Evolutionary conservation across 208 protist genomes (phyloP).

Genomic region (Trichomonas gallinae): DNA sequence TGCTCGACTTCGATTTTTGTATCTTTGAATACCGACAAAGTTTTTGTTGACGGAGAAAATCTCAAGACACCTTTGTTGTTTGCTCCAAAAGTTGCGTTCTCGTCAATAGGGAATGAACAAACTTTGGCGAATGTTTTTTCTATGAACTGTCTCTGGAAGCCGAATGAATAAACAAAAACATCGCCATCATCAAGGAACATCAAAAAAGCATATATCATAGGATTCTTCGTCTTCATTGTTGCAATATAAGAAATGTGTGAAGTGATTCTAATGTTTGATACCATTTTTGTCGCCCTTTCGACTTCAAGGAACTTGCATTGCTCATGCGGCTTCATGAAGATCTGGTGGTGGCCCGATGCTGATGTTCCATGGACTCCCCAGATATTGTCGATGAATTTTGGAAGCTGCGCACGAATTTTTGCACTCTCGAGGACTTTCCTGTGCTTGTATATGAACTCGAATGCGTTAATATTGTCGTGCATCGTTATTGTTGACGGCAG

Average conservation of each 20-base stretch:
- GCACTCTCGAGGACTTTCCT: background rate
- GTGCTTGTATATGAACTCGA: background rate
- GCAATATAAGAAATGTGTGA: background rate
- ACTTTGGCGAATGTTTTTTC: background rate
- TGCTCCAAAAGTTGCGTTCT: background rate
- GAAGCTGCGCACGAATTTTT: background rate
- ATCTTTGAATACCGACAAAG: background rate
- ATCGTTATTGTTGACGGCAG: background rate
- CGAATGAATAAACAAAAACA: background rate
- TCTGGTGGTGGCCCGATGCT: background rate
- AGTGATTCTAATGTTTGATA: background rate
- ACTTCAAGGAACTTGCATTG: background rate
- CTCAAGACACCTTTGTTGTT: background rate
- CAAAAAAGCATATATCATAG: background rate
- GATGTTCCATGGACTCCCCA: background rate
- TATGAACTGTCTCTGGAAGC: background rate
- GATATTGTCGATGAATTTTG: background rate
- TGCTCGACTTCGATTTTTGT: background rate
- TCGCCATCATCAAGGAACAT: background rate
- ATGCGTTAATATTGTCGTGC: background rate
- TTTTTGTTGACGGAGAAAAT: background rate
- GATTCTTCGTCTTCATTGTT: background rate
- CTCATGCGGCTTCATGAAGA: background rate
- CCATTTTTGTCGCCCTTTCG: background rate
- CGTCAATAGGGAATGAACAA: background rate